A percentile compares a stretch with the other conserved stretches of the same genome.
phyloP scores from a whole-genome alignment of 306 rosid species.

The Vicia sativa region DNA sequence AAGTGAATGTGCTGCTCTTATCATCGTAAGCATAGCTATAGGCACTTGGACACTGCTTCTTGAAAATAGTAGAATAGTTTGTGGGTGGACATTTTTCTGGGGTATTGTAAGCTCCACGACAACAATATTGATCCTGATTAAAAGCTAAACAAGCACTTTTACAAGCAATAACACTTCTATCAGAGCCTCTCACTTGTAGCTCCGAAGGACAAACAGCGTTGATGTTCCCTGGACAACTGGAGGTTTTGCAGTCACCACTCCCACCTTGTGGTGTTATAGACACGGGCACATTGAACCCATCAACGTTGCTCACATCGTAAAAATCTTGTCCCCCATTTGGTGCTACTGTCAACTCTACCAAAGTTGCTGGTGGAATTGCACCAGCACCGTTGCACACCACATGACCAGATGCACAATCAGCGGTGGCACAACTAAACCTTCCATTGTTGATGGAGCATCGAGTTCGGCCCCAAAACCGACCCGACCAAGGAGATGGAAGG shows the following conservation, averaged over 20 bases:
- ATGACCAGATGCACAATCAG: no score
- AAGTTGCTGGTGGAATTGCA: no score
- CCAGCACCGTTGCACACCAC: no score
- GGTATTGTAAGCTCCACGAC: slow-evolving; percentile 31
- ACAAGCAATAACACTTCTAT: slow-evolving; percentile 54
- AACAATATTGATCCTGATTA: slow-evolving; percentile 50
- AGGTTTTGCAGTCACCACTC: slow-evolving; percentile 29
- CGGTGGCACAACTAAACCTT: no score
- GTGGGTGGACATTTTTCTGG: slow-evolving; percentile 53
- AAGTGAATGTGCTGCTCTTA: slow-evolving; percentile 50
- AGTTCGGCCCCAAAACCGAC: no score
- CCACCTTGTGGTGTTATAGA: slow-evolving; percentile 25
- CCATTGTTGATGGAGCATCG: no score
- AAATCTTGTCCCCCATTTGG: no score
- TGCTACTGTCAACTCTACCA: no score
- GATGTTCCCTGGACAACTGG: slow-evolving; percentile 43
- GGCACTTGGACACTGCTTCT: slow-evolving; percentile 66
- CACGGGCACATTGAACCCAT: no score
- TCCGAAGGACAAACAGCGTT: slow-evolving; percentile 44
- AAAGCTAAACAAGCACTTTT: slow-evolving; percentile 74
- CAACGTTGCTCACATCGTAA: no score
- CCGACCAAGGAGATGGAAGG: no score
- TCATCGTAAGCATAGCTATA: slow-evolving; percentile 71
- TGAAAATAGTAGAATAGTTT: slow-evolving; percentile 46
- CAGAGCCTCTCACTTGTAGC: slow-evolving; percentile 37